Conservation (phyloP, 2,329 filamentous ascomycete species). For the Exophiala oligosperma region DNA sequence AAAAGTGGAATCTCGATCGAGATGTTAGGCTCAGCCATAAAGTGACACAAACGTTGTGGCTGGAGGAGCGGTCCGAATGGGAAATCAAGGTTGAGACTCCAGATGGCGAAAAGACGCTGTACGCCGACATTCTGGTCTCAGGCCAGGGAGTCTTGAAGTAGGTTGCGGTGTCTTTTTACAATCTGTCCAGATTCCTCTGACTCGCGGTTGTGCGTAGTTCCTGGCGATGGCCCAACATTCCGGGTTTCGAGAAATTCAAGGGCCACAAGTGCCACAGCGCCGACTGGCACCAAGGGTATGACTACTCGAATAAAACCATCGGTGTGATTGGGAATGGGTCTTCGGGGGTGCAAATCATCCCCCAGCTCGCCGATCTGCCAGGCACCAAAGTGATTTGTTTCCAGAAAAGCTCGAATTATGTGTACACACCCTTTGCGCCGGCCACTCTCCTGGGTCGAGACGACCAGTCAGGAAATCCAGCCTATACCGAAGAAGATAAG, state of each 20-base stretch:
- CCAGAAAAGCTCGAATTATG: too few species aligned
- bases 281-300: slow-evolving; percentile 31
- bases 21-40: slow-evolving; percentile 47
- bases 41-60: slow-evolving; percentile 54
- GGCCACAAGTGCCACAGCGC: slow-evolving; percentile 33
- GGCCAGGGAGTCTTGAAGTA: slow-evolving; percentile 32
- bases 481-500: slow-evolving; percentile 29
- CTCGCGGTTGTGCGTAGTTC: slow-evolving; percentile 1
- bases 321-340: slow-evolving; percentile 36
- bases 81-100: slow-evolving; percentile 32
- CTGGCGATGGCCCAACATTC: slow-evolving; percentile 36
- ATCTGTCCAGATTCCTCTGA: not conserved
- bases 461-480: slow-evolving; percentile 29
- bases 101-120: slow-evolving; percentile 22
- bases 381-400: slow-evolving; percentile 29
- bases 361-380: slow-evolving; percentile 26
- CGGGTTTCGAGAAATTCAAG: slow-evolving; percentile 30
- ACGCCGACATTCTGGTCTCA: slow-evolving; percentile 39
- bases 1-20: slow-evolving; percentile 42
- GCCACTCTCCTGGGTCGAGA: not conserved
- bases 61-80: slow-evolving; percentile 40
- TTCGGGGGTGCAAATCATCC: slow-evolving; percentile 43
- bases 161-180: not conserved
- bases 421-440: not conserved
- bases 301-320: slow-evolving; percentile 31